Evolutionary conservation across 495 filamentous ascomycete genomes (phyloP).

Genomic region (Polyplosphaeria fusca): DNA sequence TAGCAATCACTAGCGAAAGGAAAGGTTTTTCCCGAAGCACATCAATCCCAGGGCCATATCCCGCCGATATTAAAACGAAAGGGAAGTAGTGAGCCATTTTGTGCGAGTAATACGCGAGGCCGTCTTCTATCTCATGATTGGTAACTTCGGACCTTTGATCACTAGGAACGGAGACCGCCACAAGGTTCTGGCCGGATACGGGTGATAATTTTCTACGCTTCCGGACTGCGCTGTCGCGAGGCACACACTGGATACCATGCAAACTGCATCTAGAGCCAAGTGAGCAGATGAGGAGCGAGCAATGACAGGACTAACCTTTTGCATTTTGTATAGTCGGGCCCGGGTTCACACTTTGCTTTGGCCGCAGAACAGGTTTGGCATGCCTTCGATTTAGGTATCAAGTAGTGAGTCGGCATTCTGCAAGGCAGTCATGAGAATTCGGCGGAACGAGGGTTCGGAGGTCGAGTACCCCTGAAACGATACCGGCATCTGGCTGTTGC

Average conservation of each 20-base stretch:
- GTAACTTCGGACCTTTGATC: too few relatives aligned
- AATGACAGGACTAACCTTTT: constrained; percentile 8
- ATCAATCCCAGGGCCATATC: neutral
- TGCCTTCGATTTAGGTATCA: constrained; percentile 3
- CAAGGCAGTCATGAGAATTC: neutral
- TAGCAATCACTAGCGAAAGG: constrained; percentile 14
- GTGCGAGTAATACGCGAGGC: too few relatives aligned
- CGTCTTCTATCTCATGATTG: too few relatives aligned
- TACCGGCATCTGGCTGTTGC: too few relatives aligned
- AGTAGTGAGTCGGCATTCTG: neutral
- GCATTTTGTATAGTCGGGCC: constrained; percentile 8
- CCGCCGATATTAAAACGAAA: constrained; percentile 1
- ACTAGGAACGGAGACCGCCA: too few relatives aligned
- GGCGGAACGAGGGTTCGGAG: neutral
- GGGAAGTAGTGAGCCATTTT: constrained; percentile 9
- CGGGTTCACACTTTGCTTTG: constrained; percentile 19
- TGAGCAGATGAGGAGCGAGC: neutral
- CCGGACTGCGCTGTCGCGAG: too few relatives aligned
- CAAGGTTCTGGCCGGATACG: too few relatives aligned
- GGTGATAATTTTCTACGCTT: too few relatives aligned
- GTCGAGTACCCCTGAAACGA: neutral
- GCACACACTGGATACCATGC: too few relatives aligned
- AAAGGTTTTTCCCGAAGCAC: constrained; percentile 8
- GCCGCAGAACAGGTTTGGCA: constrained; percentile 8
- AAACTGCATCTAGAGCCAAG: too few relatives aligned